Conservation (phyloP, 306 rosid genomes). For the Cucumis sativus region Cucumber_9930_V3 NC_026659.2:13252501-13253000, state of each 20-base stretch:
- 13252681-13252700: background rate
- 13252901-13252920: background rate
- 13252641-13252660: too few relatives aligned
- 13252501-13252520: background rate
- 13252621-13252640: too few relatives aligned
- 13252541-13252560: background rate
- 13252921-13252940: background rate
- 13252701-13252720: background rate
- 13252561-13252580: background rate
- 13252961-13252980: background rate
- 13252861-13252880: constrained; percentile 90
- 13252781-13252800: constrained; percentile 91
- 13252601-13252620: background rate
- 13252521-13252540: background rate
- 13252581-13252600: background rate
- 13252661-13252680: too few relatives aligned
- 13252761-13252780: constrained; percentile 78
- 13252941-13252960: background rate
- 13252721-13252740: constrained; percentile 5
- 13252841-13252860: constrained; percentile 93
- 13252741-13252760: constrained; percentile 47
- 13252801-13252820: constrained; percentile 79
- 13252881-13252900: constrained; percentile 49
- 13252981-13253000: background rate
- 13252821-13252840: constrained; percentile 93